Evolutionary conservation across 768 basidiomycete species (phyloP).

Genomic region (Lanmaoa rubissima): DNA sequence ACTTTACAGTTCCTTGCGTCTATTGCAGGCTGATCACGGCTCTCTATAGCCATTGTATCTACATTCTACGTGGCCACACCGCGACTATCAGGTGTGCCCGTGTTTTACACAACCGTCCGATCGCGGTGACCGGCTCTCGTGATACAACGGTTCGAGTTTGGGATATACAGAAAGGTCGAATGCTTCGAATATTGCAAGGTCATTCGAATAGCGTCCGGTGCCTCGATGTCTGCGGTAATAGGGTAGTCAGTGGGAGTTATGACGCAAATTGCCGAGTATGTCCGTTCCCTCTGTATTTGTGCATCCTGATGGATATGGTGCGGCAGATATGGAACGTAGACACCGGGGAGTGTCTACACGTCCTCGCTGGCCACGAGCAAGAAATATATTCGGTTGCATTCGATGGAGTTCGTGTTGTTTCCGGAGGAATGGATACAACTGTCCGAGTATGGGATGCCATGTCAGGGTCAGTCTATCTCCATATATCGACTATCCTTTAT

Average conservation of each 20-base stretch:
- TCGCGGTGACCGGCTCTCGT: constrained; percentile 88
- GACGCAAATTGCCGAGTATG: constrained; percentile 82
- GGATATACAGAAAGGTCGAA: constrained; percentile 82
- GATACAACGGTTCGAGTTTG: constrained; percentile 87
- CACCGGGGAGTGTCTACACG: constrained; percentile 81
- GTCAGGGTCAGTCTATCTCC: constrained; percentile 62
- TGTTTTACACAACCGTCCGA: constrained; percentile 80
- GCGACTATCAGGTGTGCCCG: constrained; percentile 92
- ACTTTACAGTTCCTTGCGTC: not conserved
- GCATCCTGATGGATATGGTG: not conserved
- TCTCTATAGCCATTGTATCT: constrained; percentile 56
- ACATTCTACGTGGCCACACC: constrained; percentile 78
- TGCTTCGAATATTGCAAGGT: constrained; percentile 65
- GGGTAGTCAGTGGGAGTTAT: constrained; percentile 90
- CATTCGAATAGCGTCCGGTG: constrained; percentile 84
- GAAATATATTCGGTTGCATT: constrained; percentile 92
- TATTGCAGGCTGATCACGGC: constrained; percentile 1
- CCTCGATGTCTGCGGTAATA: constrained; percentile 81
- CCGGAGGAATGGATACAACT: constrained; percentile 91
- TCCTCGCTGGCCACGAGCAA: constrained; percentile 79
- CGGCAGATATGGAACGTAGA: constrained; percentile 87
- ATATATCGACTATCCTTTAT: not conserved
- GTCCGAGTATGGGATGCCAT: constrained; percentile 87
- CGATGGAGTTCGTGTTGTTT: constrained; percentile 77
- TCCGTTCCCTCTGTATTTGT: constrained; percentile 1